Evolutionary conservation across 179 eudicot species (phyloP), one percentile per base, ranked within the genome.

Genomic region (Silene vulgaris): DNA sequence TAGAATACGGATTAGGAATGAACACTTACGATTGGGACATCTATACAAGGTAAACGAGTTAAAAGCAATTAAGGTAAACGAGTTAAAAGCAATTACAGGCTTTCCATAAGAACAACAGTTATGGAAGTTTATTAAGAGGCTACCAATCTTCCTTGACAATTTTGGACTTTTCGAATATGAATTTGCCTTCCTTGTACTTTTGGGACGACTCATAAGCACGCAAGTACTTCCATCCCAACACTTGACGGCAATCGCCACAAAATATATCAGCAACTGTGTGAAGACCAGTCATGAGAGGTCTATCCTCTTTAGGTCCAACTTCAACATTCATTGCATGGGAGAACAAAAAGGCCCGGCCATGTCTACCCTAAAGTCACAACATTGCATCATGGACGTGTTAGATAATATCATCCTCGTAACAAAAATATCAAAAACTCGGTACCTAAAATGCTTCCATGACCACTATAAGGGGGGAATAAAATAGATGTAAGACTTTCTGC

Each of bases 181-280:
- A 86, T 73, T 75, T 88, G 23, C 93, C 94, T 74, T 85, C 86
- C 72, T 89, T 88, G 75, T 78, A 89, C 45, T 73, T 86, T 59
- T 89, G 90, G 2, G 79, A 79, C 0, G 83, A 29, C 45, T 89
- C 88, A 77, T 81, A 87, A 81, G 89, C 89, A 26, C 85, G 80
- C 32, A 86, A 40, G 40, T 89, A 89, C 65, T 88, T 86, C 94
- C 94, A 89, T 12, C 94, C 94, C 77, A 89, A 75, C 0, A 79
- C 85, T 74, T 82, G 81, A 1, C 83, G 79, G 56, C 94, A 89
- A 17, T 88, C 89, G 23, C 77, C 79, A 75, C 91, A 90, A 62
- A 59, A 65, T 57, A 87, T 64, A 74, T 84, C 83, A 59, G 89
- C 90, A 60, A 90, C 77, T 0, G 86, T 77, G 65, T 82, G 87